Percentiles rank a stretch among this genome's conserved stretches.
Conservation (phyloP, 164 flowering plant species). For the Liquidambar formosana region DNA sequence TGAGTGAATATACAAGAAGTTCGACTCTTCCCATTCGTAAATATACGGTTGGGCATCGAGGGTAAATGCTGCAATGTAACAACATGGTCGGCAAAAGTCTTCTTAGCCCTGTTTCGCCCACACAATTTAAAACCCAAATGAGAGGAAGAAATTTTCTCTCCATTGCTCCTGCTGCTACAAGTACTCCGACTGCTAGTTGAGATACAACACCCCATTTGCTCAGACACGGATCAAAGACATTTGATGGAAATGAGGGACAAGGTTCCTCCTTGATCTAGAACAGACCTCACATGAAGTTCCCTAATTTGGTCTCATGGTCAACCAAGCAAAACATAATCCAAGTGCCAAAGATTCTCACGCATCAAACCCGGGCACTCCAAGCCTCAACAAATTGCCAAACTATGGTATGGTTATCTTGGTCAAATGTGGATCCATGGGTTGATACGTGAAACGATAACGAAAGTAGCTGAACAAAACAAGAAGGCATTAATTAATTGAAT, state of each 20-base stretch:
- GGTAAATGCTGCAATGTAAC: slow-evolving; percentile 55
- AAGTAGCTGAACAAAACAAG: slow-evolving; percentile 42
- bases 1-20: slow-evolving; percentile 85
- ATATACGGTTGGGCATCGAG: slow-evolving; percentile 68
- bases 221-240: slow-evolving; percentile 32
- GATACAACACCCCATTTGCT: slow-evolving; percentile 75
- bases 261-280: slow-evolving; percentile 18
- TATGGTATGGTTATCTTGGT: slow-evolving; percentile 24
- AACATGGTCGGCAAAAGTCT: slow-evolving; percentile 51
- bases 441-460: slow-evolving; percentile 22
- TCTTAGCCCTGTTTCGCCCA: slow-evolving; percentile 43
- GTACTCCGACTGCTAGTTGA: slow-evolving; percentile 49
- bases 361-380: slow-evolving; percentile 18
- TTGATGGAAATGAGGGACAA: slow-evolving; percentile 10
- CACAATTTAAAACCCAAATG: slow-evolving; percentile 37
- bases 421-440: slow-evolving; percentile 36
- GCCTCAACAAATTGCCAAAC: slow-evolving; percentile 9
- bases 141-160: slow-evolving; percentile 33
- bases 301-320: slow-evolving; percentile 19
- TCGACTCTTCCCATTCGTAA: slow-evolving; percentile 71
- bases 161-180: slow-evolving; percentile 38
- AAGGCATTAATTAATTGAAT: slow-evolving; percentile 22
- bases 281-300: slow-evolving; percentile 27
- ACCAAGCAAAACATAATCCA: slow-evolving; percentile 21
- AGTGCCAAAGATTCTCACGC: slow-evolving; percentile 33